phyloP scores from a whole-genome alignment of 2,329 filamentous ascomycete genomes.

The Bipolaris cookei region DNA sequence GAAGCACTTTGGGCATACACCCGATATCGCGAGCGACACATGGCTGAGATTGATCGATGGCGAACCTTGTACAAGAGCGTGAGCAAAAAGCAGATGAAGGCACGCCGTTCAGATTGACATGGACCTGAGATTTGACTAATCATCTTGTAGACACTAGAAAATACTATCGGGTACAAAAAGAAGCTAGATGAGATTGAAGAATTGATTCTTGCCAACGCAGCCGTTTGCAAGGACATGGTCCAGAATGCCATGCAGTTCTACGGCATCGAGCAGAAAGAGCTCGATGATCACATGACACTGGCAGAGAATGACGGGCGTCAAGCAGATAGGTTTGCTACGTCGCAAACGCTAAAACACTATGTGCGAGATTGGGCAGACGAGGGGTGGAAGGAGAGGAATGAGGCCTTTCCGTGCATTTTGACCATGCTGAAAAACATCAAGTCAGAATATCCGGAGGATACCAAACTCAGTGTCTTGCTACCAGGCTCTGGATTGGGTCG shows the following conservation, averaged over 20 bases:
- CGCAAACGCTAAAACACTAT: constrained; percentile 63
- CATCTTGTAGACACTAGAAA: constrained; percentile 23
- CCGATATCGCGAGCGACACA: constrained; percentile 27
- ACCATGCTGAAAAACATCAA: constrained; percentile 25
- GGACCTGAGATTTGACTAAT: background rate
- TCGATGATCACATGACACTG: constrained; percentile 53
- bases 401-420: constrained; percentile 48
- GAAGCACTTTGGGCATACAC: constrained; percentile 29
- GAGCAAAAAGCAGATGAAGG: constrained; percentile 33
- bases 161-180: constrained; percentile 27
- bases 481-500: constrained; percentile 62
- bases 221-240: constrained; percentile 57
- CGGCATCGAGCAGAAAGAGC: constrained; percentile 52
- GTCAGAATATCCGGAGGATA: accelerated
- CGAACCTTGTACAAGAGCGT: constrained; percentile 31
- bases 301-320: constrained; percentile 42
- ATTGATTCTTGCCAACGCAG: constrained; percentile 55
- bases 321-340: constrained; percentile 58
- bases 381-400: constrained; percentile 56
- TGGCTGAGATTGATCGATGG: constrained; percentile 33
- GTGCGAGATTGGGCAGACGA: constrained; percentile 63
- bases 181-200: constrained; percentile 57
- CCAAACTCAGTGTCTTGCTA: constrained; percentile 53
- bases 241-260: constrained; percentile 57
- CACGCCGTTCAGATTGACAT: background rate